phyloP scores from a whole-genome alignment of 139 green algal species.

The Coelastrella sp. region DNA sequence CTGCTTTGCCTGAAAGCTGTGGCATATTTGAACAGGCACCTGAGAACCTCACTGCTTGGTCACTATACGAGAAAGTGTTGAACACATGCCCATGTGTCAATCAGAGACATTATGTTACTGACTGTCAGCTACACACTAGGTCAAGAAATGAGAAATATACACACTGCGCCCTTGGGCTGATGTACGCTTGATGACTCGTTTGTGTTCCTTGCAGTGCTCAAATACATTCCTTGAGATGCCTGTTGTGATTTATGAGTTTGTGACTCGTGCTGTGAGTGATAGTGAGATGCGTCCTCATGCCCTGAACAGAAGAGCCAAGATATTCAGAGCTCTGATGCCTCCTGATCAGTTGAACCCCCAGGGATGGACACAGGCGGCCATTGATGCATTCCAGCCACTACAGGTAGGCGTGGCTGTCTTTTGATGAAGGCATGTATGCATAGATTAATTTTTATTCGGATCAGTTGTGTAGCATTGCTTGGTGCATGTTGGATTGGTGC shows the following conservation, averaged over 20 bases:
- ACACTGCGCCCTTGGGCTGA: no score
- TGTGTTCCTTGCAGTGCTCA: constrained; percentile 58
- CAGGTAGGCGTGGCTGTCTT: constrained; percentile 10
- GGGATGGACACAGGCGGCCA: constrained; percentile 66
- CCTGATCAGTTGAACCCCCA: constrained; percentile 84
- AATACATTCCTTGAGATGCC: constrained; percentile 83
- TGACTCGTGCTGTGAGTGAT: neutral
- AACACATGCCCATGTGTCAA: no score
- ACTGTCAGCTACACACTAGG: no score
- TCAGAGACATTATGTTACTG: no score
- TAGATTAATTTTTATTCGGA: neutral
- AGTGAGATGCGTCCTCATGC: constrained; percentile 39
- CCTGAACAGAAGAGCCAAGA: constrained; percentile 58
- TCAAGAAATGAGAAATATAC: no score
- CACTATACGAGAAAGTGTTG: no score
- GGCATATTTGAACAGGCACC: no score
- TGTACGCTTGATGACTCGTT: no score
- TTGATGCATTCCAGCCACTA: constrained; percentile 58
- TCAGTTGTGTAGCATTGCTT: neutral
- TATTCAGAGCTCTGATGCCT: constrained; percentile 64
- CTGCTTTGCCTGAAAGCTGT: neutral
- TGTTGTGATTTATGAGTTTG: constrained; percentile 85
- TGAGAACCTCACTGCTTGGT: no score
- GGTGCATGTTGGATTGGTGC: no score
- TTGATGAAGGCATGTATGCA: no score